These are phyloP conservation scores for Spiraea crenata DNA, from an alignment of 331 rosid species.

Conservation along the genomic window DNA sequence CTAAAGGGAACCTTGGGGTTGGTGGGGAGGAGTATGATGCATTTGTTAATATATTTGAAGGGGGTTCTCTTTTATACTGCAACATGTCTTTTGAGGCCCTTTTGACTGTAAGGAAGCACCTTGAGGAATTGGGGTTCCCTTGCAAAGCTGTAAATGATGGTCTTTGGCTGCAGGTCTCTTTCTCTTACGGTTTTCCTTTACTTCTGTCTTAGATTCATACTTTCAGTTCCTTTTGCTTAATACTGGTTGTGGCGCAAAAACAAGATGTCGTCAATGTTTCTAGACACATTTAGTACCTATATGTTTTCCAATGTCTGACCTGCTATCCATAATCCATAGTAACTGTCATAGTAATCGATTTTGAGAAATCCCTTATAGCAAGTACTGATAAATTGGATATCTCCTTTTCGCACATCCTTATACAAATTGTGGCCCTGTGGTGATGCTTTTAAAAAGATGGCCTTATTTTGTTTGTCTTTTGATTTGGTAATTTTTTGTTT, in stretches of 20 bases:
- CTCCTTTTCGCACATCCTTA: neutral
- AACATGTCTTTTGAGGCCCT: constrained; percentile 97
- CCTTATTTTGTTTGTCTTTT: constrained; percentile 6
- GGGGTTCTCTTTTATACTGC: constrained; percentile 87
- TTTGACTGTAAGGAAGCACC: constrained; percentile 84
- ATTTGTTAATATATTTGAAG: constrained; percentile 87
- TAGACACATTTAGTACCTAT: constrained; percentile 1
- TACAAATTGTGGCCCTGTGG: neutral
- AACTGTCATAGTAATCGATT: neutral
- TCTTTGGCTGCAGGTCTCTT: constrained; percentile 92
- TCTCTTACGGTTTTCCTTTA: constrained; percentile 3
- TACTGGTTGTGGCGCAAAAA: neutral
- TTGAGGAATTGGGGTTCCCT: constrained; percentile 90
- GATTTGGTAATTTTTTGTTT: neutral
- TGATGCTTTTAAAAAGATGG: constrained; percentile 18
- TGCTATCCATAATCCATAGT: constrained; percentile 6
- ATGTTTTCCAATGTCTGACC: neutral
- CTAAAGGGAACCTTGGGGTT: constrained; percentile 53
- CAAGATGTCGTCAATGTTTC: constrained; percentile 4
- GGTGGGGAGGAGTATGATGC: constrained; percentile 78
- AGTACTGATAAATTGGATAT: constrained; percentile 1
- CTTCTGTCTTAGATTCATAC: neutral
- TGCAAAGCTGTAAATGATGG: constrained; percentile 98
- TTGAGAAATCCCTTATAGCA: neutral
- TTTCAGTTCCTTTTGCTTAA: neutral